Evolutionary conservation across 345 rosid genomes (phyloP).

Genomic region (Gossypium turneri): DNA sequence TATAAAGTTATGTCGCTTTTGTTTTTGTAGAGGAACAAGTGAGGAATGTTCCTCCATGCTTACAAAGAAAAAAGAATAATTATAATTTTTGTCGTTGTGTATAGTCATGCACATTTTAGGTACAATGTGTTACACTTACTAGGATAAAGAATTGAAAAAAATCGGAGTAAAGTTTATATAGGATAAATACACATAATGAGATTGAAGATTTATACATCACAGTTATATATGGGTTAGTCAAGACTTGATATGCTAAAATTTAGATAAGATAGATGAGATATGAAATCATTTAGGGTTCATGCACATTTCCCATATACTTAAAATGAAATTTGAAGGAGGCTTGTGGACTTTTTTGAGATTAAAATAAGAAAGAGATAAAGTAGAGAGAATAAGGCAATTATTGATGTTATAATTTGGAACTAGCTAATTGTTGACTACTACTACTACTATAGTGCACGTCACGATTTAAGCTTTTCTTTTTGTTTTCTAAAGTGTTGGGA

Average conservation of each 20-base stretch:
- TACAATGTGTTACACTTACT: neutral
- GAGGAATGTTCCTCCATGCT: slow-evolving; percentile 16
- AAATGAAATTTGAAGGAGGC: slow-evolving; percentile 1
- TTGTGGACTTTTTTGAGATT: neutral
- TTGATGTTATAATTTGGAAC: neutral
- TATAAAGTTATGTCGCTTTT: neutral
- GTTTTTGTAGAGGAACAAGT: neutral
- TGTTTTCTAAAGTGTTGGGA: too few relatives aligned
- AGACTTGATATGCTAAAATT: too few relatives aligned
- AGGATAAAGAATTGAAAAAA: neutral
- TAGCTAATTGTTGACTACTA: neutral
- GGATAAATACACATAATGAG: rapidly evolving
- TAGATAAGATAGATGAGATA: neutral
- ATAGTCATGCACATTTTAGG: neutral
- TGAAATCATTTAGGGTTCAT: neutral
- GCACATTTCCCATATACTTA: neutral
- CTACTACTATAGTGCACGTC: neutral
- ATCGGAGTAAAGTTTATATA: too few relatives aligned
- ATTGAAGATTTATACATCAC: too few relatives aligned
- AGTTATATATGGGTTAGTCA: too few relatives aligned
- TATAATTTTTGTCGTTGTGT: neutral
- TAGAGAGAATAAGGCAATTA: neutral
- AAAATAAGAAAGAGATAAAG: neutral
- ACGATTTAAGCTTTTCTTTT: neutral
- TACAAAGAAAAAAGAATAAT: neutral